Evolutionary conservation across 106 monocot genomes (phyloP).

Genomic region (Dioscorea dumetorum): DNA sequence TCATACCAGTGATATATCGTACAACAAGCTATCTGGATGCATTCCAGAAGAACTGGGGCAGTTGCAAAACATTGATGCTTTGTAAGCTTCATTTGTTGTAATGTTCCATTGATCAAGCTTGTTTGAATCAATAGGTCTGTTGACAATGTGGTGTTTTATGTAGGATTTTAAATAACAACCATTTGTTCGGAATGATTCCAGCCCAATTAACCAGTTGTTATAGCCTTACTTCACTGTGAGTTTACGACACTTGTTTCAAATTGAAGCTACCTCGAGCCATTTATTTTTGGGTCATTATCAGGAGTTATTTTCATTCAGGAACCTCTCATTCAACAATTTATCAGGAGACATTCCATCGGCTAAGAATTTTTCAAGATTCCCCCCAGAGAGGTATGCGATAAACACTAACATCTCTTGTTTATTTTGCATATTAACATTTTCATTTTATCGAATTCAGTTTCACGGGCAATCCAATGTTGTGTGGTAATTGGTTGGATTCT

Average conservation of each 20-base stretch:
- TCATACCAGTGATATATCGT: conserved; percentile 64
- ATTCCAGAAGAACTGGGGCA: conserved; percentile 89
- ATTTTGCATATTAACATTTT: too few relatives aligned
- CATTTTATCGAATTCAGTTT: conserved; percentile 37
- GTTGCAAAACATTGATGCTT: conserved; percentile 64
- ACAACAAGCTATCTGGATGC: conserved; percentile 68
- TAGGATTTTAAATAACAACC: conserved; percentile 89
- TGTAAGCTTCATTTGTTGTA: conserved; percentile 35
- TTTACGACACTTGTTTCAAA: conserved; percentile 1
- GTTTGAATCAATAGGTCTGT: background rate
- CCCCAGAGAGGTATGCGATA: conserved; percentile 52
- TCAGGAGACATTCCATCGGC: conserved; percentile 63
- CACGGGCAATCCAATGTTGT: conserved; percentile 69
- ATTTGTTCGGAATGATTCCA: conserved; percentile 74
- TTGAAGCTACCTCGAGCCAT: background rate
- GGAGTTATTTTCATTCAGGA: conserved; percentile 34
- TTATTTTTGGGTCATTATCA: background rate
- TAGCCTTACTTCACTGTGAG: conserved; percentile 77
- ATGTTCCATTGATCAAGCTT: too few relatives aligned
- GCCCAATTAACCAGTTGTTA: conserved; percentile 79
- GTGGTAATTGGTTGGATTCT: conserved; percentile 40
- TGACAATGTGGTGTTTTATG: background rate
- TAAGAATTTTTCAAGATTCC: conserved; percentile 78
- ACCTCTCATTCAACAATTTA: conserved; percentile 93
- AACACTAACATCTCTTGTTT: too few relatives aligned